Percentiles rank a stretch among this genome's conserved stretches.
phyloP scores from a whole-genome alignment of 2,329 filamentous ascomycete genomes.

The Thielaviopsis populi region DNA sequence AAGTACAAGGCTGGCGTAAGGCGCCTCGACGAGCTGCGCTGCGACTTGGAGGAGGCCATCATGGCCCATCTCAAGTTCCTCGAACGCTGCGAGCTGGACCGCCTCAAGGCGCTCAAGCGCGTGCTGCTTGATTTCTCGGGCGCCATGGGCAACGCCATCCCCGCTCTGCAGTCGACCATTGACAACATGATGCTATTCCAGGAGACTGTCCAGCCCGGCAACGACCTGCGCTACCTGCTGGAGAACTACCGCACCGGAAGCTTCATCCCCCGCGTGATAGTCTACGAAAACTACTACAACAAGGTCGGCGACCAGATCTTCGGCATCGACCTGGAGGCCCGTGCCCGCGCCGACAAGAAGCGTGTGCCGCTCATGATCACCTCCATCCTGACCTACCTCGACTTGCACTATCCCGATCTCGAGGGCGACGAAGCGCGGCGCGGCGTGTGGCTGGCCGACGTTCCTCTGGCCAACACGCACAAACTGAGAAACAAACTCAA shows the following conservation, averaged over 20 bases:
- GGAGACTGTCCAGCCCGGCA: conserved; percentile 88
- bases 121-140: conserved; percentile 96
- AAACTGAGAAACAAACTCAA: conserved; percentile 72
- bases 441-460: conserved; percentile 87
- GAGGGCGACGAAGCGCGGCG: conserved; percentile 89
- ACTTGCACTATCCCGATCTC: conserved; percentile 92
- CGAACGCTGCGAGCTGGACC: conserved; percentile 90
- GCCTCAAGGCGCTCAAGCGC: conserved; percentile 94
- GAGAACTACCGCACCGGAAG: conserved; percentile 95
- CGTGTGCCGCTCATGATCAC: conserved; percentile 87
- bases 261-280: conserved; percentile 77
- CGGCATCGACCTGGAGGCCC: conserved; percentile 90
- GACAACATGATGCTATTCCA: conserved; percentile 99
- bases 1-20: conserved; percentile 78
- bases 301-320: conserved; percentile 96
- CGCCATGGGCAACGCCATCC: conserved; percentile 94
- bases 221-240: conserved; percentile 81
- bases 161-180: conserved; percentile 83
- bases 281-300: conserved; percentile 99
- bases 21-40: conserved; percentile 79
- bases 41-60: conserved; percentile 90
- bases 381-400: conserved; percentile 82
- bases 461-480: conserved; percentile 72
- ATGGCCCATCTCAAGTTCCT: conserved; percentile 87
- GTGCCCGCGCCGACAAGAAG: conserved; percentile 86